These are phyloP conservation scores for Ustilago nuda DNA, from an alignment of 1,284 basidiomycete genomes.

Conservation along the genomic window DNA sequence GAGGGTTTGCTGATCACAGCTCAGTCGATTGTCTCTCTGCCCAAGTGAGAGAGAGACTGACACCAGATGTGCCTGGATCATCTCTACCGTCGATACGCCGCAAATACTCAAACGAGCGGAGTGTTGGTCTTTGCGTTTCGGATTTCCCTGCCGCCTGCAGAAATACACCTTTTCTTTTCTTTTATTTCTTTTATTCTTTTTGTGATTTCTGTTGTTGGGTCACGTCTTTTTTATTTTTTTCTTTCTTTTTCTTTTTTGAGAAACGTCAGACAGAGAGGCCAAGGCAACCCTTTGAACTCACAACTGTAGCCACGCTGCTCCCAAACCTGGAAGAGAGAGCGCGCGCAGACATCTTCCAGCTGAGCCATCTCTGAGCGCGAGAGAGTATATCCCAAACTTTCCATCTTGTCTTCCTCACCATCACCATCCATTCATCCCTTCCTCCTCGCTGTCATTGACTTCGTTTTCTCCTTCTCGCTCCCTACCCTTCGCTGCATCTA, in stretches of 20 bases:
- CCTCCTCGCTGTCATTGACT: conserved; percentile 16
- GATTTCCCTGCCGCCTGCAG: neutral
- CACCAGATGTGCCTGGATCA: neutral
- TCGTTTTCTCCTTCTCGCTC: neutral
- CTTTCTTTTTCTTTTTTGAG: neutral
- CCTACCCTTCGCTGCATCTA: conserved; percentile 6
- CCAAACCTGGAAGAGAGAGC: too few species aligned
- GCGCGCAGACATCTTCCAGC: neutral
- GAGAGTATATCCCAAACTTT: conserved; percentile 9
- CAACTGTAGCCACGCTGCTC: neutral
- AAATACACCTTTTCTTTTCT: neutral
- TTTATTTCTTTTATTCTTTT: neutral
- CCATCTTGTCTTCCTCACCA: conserved; percentile 4
- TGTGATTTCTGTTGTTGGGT: conserved; percentile 1
- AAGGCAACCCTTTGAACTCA: neutral
- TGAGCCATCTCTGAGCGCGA: neutral
- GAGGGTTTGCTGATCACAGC: neutral
- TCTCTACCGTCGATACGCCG: neutral
- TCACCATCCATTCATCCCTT: conserved; percentile 19
- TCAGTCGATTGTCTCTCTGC: neutral
- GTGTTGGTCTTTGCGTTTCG: conserved; percentile 15
- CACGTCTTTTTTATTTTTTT: too few species aligned
- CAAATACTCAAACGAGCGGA: neutral
- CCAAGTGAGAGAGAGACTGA: neutral
- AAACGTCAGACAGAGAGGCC: neutral